Percentiles rank a stretch among this genome's conserved stretches.
These are phyloP conservation scores for Fusarium anguioides DNA, from an alignment of 2,329 filamentous ascomycete genomes.

Conservation along the genomic window DNA sequence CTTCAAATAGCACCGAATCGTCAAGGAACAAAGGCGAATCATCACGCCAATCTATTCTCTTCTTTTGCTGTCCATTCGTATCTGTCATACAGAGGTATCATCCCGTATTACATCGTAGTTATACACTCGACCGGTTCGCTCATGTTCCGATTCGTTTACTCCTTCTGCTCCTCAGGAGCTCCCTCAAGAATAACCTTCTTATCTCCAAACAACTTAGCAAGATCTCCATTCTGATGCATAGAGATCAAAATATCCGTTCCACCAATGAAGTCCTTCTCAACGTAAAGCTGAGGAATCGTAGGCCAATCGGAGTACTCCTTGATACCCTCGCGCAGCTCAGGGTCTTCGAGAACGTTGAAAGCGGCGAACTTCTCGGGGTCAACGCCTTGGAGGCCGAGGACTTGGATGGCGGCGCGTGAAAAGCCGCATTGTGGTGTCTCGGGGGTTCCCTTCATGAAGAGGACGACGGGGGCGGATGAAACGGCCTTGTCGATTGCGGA, in stretches of 20 bases:
- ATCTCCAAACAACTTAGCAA: slow-evolving; percentile 91
- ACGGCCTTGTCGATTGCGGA: slow-evolving; percentile 92
- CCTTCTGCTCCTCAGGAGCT: slow-evolving; percentile 51
- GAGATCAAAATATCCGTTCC: slow-evolving; percentile 97
- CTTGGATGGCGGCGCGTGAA: slow-evolving; percentile 93
- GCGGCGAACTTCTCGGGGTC: slow-evolving; percentile 97
- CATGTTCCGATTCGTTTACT: slow-evolving; percentile 33
- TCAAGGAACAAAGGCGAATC: background rate
- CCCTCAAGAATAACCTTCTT: slow-evolving; percentile 81
- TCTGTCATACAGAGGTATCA: slow-evolving; percentile 44
- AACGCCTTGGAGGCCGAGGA: slow-evolving; percentile 92
- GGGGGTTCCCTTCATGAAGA: slow-evolving; percentile 99
- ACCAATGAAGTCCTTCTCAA: slow-evolving; percentile 95
- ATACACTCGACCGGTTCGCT: slow-evolving; percentile 36
- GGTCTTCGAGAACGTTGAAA: slow-evolving; percentile 95
- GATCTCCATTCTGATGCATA: slow-evolving; percentile 96
- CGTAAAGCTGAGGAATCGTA: slow-evolving; percentile 95
- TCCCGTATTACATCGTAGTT: slow-evolving; percentile 44
- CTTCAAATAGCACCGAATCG: background rate
- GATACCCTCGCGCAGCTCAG: slow-evolving; percentile 88
- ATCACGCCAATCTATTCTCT: slow-evolving; percentile 33
- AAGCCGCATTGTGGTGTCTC: slow-evolving; percentile 97
- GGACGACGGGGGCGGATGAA: slow-evolving; percentile 85
- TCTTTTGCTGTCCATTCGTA: slow-evolving; percentile 41
- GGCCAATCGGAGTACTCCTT: slow-evolving; percentile 99